Percentiles rank a stretch among this genome's conserved stretches.
Evolutionary conservation across 2,329 filamentous ascomycete genomes (phyloP).

Genomic region (Fusarium tricinctum): DNA sequence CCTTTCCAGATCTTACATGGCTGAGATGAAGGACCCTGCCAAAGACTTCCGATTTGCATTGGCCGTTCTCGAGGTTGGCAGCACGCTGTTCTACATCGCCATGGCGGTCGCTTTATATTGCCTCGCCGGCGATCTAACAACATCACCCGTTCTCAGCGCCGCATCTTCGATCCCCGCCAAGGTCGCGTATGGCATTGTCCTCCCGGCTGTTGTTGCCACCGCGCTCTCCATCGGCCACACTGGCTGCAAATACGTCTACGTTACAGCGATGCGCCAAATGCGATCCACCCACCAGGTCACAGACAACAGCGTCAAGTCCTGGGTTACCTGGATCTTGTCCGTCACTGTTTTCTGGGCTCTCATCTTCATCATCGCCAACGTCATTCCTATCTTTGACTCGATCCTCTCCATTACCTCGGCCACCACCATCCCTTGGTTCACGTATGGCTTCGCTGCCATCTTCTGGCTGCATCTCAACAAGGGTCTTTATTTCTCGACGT

Average conservation of each 20-base stretch:
- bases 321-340: constrained; percentile 47
- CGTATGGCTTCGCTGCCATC: constrained; percentile 43
- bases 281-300: constrained; percentile 40
- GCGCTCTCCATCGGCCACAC: constrained; percentile 47
- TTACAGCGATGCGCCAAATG: constrained; percentile 37
- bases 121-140: constrained; percentile 43
- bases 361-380: constrained; percentile 48
- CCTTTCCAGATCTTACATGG: constrained; percentile 34
- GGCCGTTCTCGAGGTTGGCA: constrained; percentile 43
- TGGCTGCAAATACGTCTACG: constrained; percentile 48
- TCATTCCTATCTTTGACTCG: constrained; percentile 50
- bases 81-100: constrained; percentile 45
- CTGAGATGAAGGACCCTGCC: constrained; percentile 44
- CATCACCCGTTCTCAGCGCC: constrained; percentile 44
- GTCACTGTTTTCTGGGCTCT: constrained; percentile 46
- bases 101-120: constrained; percentile 47
- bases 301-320: constrained; percentile 44
- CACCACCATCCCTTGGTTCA: constrained; percentile 49
- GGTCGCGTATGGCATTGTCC: constrained; percentile 48
- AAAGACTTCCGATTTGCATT: constrained; percentile 46
- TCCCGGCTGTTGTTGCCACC: constrained; percentile 45
- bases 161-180: constrained; percentile 44
- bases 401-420: constrained; percentile 48
- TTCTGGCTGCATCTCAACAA: constrained; percentile 49
- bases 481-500: constrained; percentile 31